Evolutionary conservation across 352 stramenopile species (phyloP), one percentile per base, ranked within the genome.

Genomic region (Phytophthora foliorum): DNA sequence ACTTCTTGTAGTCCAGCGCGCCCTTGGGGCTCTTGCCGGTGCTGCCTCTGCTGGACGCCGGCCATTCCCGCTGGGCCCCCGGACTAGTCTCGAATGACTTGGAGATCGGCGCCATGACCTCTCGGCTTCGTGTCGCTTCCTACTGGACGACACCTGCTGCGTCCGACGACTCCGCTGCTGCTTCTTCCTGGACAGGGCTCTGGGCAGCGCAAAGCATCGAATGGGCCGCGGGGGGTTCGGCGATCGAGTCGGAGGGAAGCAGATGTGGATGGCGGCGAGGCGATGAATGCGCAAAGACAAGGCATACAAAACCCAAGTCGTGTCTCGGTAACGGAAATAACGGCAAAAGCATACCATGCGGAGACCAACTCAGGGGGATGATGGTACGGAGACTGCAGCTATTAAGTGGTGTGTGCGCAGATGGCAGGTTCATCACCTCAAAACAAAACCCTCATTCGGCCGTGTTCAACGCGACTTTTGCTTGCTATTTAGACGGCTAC

Each of bases 201-300:
- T 74, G 55, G 59, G 22, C 51, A 34, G 53, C n/a, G 62, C 71
- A 72, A 74, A 63, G 72, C 72, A 80, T 78, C 65, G 62, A 78
- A 62, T 68, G 70, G 58, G 60, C 57, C 60, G 42, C 58, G 8
- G 27, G 29, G 29, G 29, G 29, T 34, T 34, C 29, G 29, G 29
- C 36, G 8, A 2, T 45, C 38, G 51, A 53, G 48, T 51, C 27
- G 25, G 39, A 50, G 56, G 50, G 21, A 46, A 53, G 45, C 61
- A 70, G 60, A 67, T 72, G 57, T 65, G 62, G 27, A 36, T 51
- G 25, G 54, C 42, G 52, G 13, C 44, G 25, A n/a, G 36, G 19
- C n/a, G 3, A 55, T 54, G 46, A 25, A 54, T 54, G 46, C 46
- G 46, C 46, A 38, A 54, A 32, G 27, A 49, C 42, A 9, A 27